Evolutionary conservation across 2,329 filamentous ascomycete genomes (phyloP), one percentile per base, ranked within the genome.

Genomic region (Fusarium brevicatenulatum): DNA sequence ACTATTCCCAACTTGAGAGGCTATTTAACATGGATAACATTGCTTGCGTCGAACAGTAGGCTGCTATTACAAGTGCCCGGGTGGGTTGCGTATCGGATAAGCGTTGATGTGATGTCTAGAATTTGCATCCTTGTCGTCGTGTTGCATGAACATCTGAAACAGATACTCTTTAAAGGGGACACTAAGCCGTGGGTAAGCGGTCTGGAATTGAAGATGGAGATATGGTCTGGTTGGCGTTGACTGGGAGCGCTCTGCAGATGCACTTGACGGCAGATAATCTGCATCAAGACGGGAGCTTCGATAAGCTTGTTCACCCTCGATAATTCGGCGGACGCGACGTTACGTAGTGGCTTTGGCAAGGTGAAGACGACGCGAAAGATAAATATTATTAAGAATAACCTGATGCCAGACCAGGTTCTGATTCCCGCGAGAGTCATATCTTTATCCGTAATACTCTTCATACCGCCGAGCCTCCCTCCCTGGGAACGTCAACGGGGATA

Each of bases 251-350:
- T 23, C 28, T 32, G 15, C 15, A 15, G 18, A 18, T 47, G 19
- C 19, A 21, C 25, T 12, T 49, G 28, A 49, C 4, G 21, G 15
- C 1, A 4, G 21, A 12, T 1, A 4, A 18, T 49, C 46, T 16
- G 4, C 28, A 30, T 15, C 2, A 30, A 1, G 5, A 49, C 3
- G 13, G 21, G 9, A n/a, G 46, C 2, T 19, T 30, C 7, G 13
- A 5, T 16, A 15, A 30, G 25, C 13, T n/a, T 49, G 13, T n/a
- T 23, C 28, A n/a, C 28, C 15, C 10, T 49, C 10, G 15, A 7
- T 13, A 7, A 0, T 23, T 13, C 3, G 21, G 28, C 2, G 1
- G 15, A 9, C 4, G 6, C 1, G 15, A 9, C 21, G 15, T 18
- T 32, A n/a, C 12, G 3, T n/a, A 49, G 47, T 50, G 21, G 8